Percentiles rank a stretch among this genome's conserved stretches.
These are phyloP conservation scores for Trichophyton mentagrophytes DNA, from an alignment of 2,329 filamentous ascomycete genomes.

Conservation along the genomic window DNA sequence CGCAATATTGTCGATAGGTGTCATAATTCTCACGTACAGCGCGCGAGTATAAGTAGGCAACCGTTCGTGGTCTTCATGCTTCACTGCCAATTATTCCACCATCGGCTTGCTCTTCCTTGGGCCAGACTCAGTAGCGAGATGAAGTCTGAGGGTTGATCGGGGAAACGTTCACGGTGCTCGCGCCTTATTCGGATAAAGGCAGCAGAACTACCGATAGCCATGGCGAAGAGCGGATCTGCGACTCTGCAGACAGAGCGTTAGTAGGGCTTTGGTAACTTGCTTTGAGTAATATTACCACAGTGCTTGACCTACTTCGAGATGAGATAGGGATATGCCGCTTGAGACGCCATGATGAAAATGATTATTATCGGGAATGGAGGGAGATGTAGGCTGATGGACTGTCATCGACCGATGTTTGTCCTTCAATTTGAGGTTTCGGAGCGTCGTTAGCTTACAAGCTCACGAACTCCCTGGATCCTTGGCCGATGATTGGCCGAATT, in stretches of 20 bases:
- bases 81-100: constrained; percentile 28
- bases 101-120: constrained; percentile 22
- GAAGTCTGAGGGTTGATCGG: constrained; percentile 25
- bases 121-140: constrained; percentile 21
- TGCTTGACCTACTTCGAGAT: constrained; percentile 6
- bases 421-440: not conserved
- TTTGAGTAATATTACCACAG: not conserved
- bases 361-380: not conserved
- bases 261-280: not conserved
- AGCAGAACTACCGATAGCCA: constrained; percentile 41
- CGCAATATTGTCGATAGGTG: not conserved
- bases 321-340: constrained; percentile 5
- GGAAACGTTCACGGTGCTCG: constrained; percentile 39
- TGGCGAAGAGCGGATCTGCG: constrained; percentile 43
- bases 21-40: not conserved
- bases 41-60: not conserved
- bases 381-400: not conserved
- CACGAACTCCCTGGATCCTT: too few relatives aligned
- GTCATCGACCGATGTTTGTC: not conserved
- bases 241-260: constrained; percentile 27
- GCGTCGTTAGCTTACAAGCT: too few relatives aligned
- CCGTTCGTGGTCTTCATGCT: too few relatives aligned
- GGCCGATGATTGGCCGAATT: too few relatives aligned
- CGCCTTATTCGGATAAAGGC: constrained; percentile 42
- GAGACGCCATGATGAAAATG: constrained; percentile 4